Evolutionary conservation across 2,329 filamentous ascomycete species (phyloP), one percentile per base, ranked within the genome.

Genomic region (Mycogone perniciosa): DNA sequence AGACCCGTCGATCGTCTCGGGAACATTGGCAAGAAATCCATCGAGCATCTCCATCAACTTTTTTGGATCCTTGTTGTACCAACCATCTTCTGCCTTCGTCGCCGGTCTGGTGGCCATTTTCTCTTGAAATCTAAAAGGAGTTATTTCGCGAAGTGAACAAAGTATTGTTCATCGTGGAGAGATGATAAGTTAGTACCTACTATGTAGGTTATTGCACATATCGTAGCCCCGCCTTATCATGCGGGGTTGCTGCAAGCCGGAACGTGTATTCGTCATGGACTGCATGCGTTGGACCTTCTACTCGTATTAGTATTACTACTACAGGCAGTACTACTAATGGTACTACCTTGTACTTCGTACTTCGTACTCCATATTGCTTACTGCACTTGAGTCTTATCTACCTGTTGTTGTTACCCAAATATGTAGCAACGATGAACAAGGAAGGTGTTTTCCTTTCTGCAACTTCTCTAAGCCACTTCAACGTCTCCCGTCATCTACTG

Each of bases 51-150:
- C 61, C 3, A 79, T 79, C 46, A 97, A 80, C n/a, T 69, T 67
- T 2, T 67, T 64, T 5, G 77, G 71, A 53, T 82, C 76, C 44
- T 76, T 76, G 6, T 83, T 76, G 66, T 99, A 99, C 93, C 93
- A 99, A 13, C 83, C 86, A 37, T 88, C 20, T 20, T 20, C 88
- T 26, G 92, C 90, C 67, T 97, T 93, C 50, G 77, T 82, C 20
- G 89, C 85, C 41, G 72, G 69, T 48, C 77, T 69, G 3, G 60
- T 59, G 7, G 56, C 53, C 58, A 64, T 26, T 9, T 46, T 31
- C 26, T 20, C 31, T 11, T 31, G 9, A 13, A 7, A 31, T 6
- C 5, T 31, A 33, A 44, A 26, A 6, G 42, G 35, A 40, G 6
- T 37, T 33, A 20, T 20, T 20, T 20, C 20, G 20, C 20, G 20